A percentile compares a stretch with the other conserved stretches of the same genome.
Evolutionary conservation across 768 basidiomycete genomes (phyloP).

Genomic region (Boletellus emodensis): DNA sequence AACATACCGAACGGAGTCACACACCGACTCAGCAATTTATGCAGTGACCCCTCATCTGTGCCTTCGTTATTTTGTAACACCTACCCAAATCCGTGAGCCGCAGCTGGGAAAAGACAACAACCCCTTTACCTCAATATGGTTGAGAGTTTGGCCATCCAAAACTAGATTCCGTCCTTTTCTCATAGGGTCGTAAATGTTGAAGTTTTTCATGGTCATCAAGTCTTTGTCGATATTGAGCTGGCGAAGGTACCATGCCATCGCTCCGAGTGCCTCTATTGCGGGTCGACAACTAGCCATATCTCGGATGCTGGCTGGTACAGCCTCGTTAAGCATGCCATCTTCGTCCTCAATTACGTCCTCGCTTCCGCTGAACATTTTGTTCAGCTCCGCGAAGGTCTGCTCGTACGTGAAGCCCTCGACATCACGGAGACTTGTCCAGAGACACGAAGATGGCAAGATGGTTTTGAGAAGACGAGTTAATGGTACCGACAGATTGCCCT

Average conservation of each 20-base stretch:
- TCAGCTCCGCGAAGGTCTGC: conserved; percentile 64
- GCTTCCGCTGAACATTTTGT: conserved; percentile 53
- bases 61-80: conserved; percentile 92
- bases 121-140: conserved; percentile 79
- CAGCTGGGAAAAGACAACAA: background rate
- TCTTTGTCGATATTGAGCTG: conserved; percentile 96
- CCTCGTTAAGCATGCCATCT: conserved; percentile 32
- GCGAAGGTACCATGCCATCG: conserved; percentile 91
- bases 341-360: conserved; percentile 47
- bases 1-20: conserved; percentile 81
- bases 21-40: conserved; percentile 79
- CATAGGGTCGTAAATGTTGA: conserved; percentile 97
- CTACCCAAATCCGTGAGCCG: conserved; percentile 33
- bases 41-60: conserved; percentile 83
- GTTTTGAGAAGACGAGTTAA: conserved; percentile 81
- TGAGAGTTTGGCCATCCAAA: conserved; percentile 91
- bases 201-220: conserved; percentile 92
- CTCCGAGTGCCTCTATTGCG: conserved; percentile 84
- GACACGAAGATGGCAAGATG: conserved; percentile 72
- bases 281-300: conserved; percentile 59
- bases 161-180: conserved; percentile 79
- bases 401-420: conserved; percentile 81
- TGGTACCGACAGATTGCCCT: conserved; percentile 84
- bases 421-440: conserved; percentile 84
- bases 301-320: conserved; percentile 69